Evolutionary conservation across 2,329 filamentous ascomycete genomes (phyloP).

Genomic region (Penicillium sp.): DNA sequence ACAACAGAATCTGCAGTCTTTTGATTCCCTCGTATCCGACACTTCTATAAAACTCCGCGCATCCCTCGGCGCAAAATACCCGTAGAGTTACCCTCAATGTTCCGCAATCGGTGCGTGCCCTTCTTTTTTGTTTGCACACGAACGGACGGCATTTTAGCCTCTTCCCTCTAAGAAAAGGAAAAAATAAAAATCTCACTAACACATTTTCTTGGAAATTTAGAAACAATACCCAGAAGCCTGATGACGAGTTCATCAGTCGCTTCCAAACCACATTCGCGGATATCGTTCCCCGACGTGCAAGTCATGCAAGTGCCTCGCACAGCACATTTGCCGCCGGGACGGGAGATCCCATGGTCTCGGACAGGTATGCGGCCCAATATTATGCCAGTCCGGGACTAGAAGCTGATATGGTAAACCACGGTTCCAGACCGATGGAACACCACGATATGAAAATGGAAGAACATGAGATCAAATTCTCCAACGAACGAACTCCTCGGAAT

Average conservation of each 20-base stretch:
- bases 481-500: slow-evolving; percentile 80
- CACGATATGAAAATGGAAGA: slow-evolving; percentile 51
- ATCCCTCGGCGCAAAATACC: slow-evolving; percentile 4
- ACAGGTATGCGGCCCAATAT: slow-evolving; percentile 28
- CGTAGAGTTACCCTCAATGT: slow-evolving; percentile 42
- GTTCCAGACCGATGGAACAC: slow-evolving; percentile 10
- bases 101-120: slow-evolving; percentile 52
- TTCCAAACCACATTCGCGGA: slow-evolving; percentile 85
- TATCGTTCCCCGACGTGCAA: slow-evolving; percentile 57
- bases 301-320: slow-evolving; percentile 36
- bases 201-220: slow-evolving; percentile 45
- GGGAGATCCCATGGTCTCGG: slow-evolving; percentile 27
- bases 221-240: slow-evolving; percentile 81
- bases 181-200: slow-evolving; percentile 2
- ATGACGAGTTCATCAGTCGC: slow-evolving; percentile 78
- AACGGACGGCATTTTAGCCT: background rate
- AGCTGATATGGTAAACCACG: slow-evolving; percentile 12
- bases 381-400: slow-evolving; percentile 1
- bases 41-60: background rate
- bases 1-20: background rate
- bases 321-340: slow-evolving; percentile 24
- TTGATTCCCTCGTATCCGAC: slow-evolving; percentile 1
- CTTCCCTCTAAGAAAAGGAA: background rate
- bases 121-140: background rate
- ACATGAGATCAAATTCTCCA: slow-evolving; percentile 65